Evolutionary conservation across 108 stramenopile genomes (phyloP), one percentile per base, ranked within the genome.

Genomic region (Nitzschia sp.): DNA sequence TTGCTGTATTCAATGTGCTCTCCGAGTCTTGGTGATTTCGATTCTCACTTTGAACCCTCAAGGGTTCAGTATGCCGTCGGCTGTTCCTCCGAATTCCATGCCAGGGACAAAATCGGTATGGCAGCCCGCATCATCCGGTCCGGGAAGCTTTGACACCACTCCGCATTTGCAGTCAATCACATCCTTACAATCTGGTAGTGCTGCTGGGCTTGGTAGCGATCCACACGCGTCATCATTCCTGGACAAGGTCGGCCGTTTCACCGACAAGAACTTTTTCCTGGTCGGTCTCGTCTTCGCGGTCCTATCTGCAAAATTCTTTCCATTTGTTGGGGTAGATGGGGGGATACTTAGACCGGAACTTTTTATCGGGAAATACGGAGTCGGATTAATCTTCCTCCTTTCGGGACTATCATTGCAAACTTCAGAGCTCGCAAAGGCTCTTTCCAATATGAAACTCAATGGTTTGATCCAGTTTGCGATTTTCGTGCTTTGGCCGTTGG

Each of bases 351-450:
- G 85, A 34, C 90, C 93, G n/a, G 94, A 95, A 69, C 75, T 89
- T 1, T 82, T 89, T 57, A 85, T 95, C 54, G 94, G 91, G 41
- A 89, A 88, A 53, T 89, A 79, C 63, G 94, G 94, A 15, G 92
- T 96, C 6, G 77, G 91, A 0, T 17, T 81, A 19, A 86, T 97
- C 44, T 97, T 97, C 61, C 81, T 97, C 6, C 71, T 97, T 2
- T 91, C 92, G 2, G 94, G 94, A 15, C 69, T 95, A 4, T 79
- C 88, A 1, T 75, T 96, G 45, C 77, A 87, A 52, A 59, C 93
- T 19, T 77, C 85, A 3, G 89, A 96, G 36, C 73, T 95, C 11
- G 67, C 79, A 22, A 64, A 71, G 48, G 91, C 94, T 4, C 69
- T 79, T 6, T 66, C 87, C 15, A 93, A 90, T 68, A 25, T 91